Evolutionary conservation across 129 eudicot species (phyloP).

Genomic region (Smallanthus sonchifolius): DNA sequence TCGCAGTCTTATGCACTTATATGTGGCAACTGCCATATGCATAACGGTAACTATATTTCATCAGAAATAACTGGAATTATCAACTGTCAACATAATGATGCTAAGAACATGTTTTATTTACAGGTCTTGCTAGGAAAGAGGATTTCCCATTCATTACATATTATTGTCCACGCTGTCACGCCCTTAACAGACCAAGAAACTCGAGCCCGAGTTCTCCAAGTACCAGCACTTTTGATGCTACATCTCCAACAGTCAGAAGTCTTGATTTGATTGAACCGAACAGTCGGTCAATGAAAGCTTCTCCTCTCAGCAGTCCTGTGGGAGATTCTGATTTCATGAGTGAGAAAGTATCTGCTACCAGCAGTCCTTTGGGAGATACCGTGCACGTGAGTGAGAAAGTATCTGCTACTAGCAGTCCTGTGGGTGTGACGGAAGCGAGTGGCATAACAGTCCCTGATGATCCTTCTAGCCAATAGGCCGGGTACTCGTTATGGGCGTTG

Average conservation of each 20-base stretch:
- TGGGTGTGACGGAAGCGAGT: conserved; percentile 24
- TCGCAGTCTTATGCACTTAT: conserved; percentile 87
- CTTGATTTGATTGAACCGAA: conserved; percentile 16
- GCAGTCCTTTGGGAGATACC: neutral
- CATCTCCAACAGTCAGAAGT: conserved; percentile 20
- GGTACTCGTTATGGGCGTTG: neutral
- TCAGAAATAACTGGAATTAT: neutral
- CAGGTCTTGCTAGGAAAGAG: conserved; percentile 96
- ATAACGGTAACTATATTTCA: conserved; percentile 61
- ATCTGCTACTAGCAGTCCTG: neutral
- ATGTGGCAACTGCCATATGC: conserved; percentile 94
- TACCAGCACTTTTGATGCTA: conserved; percentile 22
- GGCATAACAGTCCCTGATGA: neutral
- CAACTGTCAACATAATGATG: neutral
- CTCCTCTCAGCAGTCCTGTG: conserved; percentile 11
- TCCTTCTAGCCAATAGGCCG: conserved; percentile 12
- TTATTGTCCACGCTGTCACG: conserved; percentile 89
- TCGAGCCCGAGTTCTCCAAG: conserved; percentile 34
- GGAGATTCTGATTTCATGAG: neutral
- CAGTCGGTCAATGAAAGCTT: conserved; percentile 11
- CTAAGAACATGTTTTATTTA: neutral
- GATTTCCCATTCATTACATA: conserved; percentile 79
- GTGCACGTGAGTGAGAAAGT: conserved; percentile 6
- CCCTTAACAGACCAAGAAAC: conserved; percentile 65
- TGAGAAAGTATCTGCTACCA: conserved; percentile 20